Percentiles rank a stretch among this genome's conserved stretches.
Evolutionary conservation across 2,329 filamentous ascomycete genomes (phyloP).

Genomic region (Penicillium brevicompactum): DNA sequence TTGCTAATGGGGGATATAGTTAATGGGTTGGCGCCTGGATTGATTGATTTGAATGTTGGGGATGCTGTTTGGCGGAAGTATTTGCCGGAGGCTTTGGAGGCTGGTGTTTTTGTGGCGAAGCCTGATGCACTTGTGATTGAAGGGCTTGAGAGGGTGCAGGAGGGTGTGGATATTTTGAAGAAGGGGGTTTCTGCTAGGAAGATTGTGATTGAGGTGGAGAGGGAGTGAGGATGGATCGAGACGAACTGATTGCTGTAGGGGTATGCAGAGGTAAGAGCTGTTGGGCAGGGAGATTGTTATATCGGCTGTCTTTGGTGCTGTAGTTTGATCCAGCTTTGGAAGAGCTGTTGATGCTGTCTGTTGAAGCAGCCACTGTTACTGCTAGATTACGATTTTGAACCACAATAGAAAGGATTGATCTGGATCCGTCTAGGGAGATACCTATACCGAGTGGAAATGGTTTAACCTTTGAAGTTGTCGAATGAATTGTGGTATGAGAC

Average conservation of each 20-base stretch:
- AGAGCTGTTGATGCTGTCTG: no score
- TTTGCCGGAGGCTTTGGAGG: conserved; percentile 36
- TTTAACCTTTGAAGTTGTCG: no score
- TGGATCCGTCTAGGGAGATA: no score
- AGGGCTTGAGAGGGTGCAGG: conserved; percentile 25
- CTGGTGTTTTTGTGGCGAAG: conserved; percentile 36
- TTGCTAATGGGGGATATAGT: conserved; percentile 5
- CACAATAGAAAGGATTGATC: no score
- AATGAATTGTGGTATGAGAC: no score
- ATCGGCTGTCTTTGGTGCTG: no score
- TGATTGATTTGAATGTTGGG: conserved; percentile 7
- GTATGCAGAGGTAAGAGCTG: neutral
- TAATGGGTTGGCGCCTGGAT: conserved; percentile 8
- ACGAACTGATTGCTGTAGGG: neutral
- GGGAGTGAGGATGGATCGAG: neutral
- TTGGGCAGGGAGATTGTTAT: neutral
- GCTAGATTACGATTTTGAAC: no score
- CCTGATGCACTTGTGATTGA: conserved; percentile 29
- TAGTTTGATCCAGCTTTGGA: no score
- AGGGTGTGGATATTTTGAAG: conserved; percentile 22
- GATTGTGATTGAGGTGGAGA: conserved; percentile 22
- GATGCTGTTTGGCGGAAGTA: conserved; percentile 30
- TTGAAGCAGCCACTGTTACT: no score
- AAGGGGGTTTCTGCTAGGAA: conserved; percentile 32
- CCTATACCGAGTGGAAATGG: no score